Percentiles rank a stretch among this genome's conserved stretches.
Conservation (phyloP, 73 alveolate genomes). For the Halteria grandinella region DNA sequence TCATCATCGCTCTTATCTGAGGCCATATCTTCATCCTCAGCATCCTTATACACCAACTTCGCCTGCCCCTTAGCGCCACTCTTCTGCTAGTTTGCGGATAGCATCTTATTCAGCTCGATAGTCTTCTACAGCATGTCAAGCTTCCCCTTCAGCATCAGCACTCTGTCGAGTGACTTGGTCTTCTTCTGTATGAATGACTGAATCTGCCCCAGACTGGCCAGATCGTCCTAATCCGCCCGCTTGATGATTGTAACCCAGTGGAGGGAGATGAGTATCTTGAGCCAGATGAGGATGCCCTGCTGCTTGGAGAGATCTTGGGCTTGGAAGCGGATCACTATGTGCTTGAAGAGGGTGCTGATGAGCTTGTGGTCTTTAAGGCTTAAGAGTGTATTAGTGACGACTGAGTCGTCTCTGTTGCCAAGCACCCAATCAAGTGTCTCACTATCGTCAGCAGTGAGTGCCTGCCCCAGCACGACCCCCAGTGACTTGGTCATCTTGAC, state of each 20-base stretch:
- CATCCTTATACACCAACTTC: conserved; percentile 17
- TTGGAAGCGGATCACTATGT: conserved; percentile 1
- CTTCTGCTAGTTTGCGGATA: not conserved
- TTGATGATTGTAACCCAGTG: conserved; percentile 17
- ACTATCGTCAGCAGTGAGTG: conserved; percentile 39
- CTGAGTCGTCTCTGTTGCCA: not conserved
- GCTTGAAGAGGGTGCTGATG: conserved; percentile 14
- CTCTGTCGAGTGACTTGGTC: conserved; percentile 17
- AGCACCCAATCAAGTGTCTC: conserved; percentile 38
- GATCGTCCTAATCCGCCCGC: conserved; percentile 25
- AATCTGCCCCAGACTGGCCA: conserved; percentile 10
- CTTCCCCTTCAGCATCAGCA: conserved; percentile 7
- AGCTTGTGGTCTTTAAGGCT: conserved; percentile 9
- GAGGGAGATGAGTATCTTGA: not conserved
- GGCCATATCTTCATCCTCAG: conserved; percentile 35
- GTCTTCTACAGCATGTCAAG: conserved; percentile 23
- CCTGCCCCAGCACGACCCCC: conserved; percentile 11
- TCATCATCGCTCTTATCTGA: conserved; percentile 9
- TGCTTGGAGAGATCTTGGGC: not conserved
- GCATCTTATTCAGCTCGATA: conserved; percentile 2
- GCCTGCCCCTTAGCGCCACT: not conserved
- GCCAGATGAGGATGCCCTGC: conserved; percentile 4
- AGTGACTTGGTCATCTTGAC: not conserved
- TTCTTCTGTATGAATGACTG: conserved; percentile 11
- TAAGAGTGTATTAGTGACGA: not conserved